Percentiles rank a stretch among this genome's conserved stretches.
These are phyloP conservation scores for Hypomontagnella monticulosa DNA, from an alignment of 495 filamentous ascomycete species.

Conservation along the genomic window DNA sequence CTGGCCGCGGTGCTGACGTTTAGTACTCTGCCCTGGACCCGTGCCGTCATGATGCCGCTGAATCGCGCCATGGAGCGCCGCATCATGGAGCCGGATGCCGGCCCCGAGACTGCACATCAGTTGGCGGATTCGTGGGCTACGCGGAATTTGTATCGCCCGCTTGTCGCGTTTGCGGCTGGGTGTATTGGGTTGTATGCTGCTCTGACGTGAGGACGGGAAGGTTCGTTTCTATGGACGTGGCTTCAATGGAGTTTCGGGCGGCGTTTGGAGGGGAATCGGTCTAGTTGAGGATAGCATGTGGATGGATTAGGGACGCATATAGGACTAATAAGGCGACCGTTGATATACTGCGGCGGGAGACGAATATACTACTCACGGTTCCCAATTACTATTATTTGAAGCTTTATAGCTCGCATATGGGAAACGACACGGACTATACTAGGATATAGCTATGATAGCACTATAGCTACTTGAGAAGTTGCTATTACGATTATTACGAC, in stretches of 20 bases:
- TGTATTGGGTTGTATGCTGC: conserved; percentile 26
- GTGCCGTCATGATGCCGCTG: conserved; percentile 53
- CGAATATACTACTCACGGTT: no score
- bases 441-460: not conserved
- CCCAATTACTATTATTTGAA: not conserved
- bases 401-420: not conserved
- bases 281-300: not conserved
- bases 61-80: conserved; percentile 52
- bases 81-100: not conserved
- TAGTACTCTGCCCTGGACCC: conserved; percentile 61
- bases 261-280: no score
- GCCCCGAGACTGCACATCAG: conserved; percentile 52
- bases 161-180: conserved; percentile 32
- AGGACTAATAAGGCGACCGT: no score
- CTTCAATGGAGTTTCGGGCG: no score
- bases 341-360: no score
- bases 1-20: conserved; percentile 53
- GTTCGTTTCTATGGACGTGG: no score
- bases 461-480: not conserved
- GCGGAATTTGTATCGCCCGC: conserved; percentile 56
- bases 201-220: not conserved
- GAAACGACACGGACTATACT: not conserved
- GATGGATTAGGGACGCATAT: no score
- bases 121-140: conserved; percentile 60
- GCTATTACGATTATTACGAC: conserved; percentile 44